phyloP scores from a whole-genome alignment of 345 rosid species.

The Citrus inodora region DNA sequence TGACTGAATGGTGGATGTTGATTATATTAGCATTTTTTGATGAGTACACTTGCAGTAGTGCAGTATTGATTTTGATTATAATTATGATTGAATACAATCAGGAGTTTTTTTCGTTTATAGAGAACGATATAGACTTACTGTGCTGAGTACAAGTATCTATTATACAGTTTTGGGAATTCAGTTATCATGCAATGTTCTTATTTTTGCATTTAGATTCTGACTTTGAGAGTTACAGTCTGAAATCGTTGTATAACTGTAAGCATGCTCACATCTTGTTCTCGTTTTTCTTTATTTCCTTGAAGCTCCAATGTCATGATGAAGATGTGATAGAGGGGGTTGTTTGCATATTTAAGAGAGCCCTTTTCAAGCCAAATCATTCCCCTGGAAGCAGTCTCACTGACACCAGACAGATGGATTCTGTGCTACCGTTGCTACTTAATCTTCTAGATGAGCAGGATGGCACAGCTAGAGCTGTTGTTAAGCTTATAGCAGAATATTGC shows the following conservation, averaged over 20 bases:
- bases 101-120: neutral
- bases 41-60: neutral
- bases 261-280: conserved; percentile 15
- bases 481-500: conserved; percentile 75
- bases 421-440: conserved; percentile 57
- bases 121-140: neutral
- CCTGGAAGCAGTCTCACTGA: conserved; percentile 41
- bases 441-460: conserved; percentile 90
- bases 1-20: neutral
- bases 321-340: conserved; percentile 60
- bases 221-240: neutral
- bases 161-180: neutral
- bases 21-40: neutral
- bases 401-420: conserved; percentile 47
- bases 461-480: conserved; percentile 66
- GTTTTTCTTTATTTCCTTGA: conserved; percentile 19
- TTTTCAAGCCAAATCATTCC: conserved; percentile 49
- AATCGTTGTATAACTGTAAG: conserved; percentile 5
- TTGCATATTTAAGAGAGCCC: conserved; percentile 58
- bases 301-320: conserved; percentile 75
- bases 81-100: neutral
- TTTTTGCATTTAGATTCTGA: neutral
- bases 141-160: neutral
- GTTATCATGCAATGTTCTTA: neutral
- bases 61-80: neutral